Evolutionary conservation across 1,284 basidiomycete species (phyloP), one percentile per base, ranked within the genome.

Genomic region (Cutaneotrichosporon cavernicola): DNA sequence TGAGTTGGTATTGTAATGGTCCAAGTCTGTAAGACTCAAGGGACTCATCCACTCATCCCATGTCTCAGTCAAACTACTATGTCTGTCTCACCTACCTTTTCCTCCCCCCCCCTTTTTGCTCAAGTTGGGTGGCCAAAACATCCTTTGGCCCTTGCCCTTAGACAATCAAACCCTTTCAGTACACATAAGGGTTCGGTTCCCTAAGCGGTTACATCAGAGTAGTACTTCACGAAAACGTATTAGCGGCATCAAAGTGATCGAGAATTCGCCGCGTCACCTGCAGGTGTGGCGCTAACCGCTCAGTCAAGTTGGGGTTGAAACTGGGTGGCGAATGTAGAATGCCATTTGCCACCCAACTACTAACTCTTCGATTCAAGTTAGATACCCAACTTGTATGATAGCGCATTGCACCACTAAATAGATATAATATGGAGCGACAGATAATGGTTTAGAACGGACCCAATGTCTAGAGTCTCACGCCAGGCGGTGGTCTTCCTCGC

Each of bases 271-370:
- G 49, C 49, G 21, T 21, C 18, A 18, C 46, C 13, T 18, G 3
- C 16, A 26, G 21, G n/a, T 30, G 21, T 22, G 49, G 49, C 49
- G 26, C 49, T 9, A 36, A 14, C n/a, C n/a, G 31, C 18, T 21
- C 16, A 36, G 31, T 13, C 11, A 16, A 10, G 36, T 36, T 36
- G 2, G 36, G 36, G 36, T 36, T 9, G 36, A 9, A 14, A 34
- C 32, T 63, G 58, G 62, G 62, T 63, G 62, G 62, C 62, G 59
- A 63, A 63, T 53, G 30, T 32, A 38, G n/a, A 47, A 47, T 21
- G 26, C 14, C 10, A 59, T 18, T 18, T 21, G n/a, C 49, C 49
- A 22, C 49, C 49, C 49, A 50, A 47, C 52, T 56, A 34, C 34
- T 36, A 36, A 36, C 34, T 36, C 34, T 10, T 34, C 34, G 34